Evolutionary conservation across 768 basidiomycete genomes (phyloP), one percentile per base, ranked within the genome.

Genomic region (Sarcodon aspratus): DNA sequence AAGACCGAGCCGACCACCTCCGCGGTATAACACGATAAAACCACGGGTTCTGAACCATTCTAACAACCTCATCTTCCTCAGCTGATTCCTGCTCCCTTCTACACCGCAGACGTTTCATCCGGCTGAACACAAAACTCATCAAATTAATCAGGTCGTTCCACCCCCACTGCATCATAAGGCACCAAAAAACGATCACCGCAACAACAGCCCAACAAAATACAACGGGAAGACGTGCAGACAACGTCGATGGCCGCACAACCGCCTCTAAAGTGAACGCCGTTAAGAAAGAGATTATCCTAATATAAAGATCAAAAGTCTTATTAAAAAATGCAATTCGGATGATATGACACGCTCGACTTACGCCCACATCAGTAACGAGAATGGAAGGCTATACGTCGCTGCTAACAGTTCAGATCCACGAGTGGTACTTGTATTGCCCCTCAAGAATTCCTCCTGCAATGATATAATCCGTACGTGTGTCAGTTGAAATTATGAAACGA

Each of bases 351-450:
- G 27, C 11, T 40, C 9, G 6, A 69, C 77, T 61, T 55, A 78
- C 79, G 69, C 71, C 78, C 78, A 80, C 66, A 80, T 70, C 38
- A 80, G 63, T 17, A 79, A 61, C 1, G 75, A 73, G 48, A 76
- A 74, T 0, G 79, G 79, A 8, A 80, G 54, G 50, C 74, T 73
- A 50, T 77, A 78, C 48, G 76, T 54, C 13, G 79, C 63, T 13
- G 76, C 74, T 5, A 79, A 65, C n/a, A 1, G 59, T 70, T 79
- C 75, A 1, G 76, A 59, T 1, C 78, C 74, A 33, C 69, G 62
- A 1, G 46, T 57, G 8, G 53, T 32, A 3, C 65, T 57, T 21
- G 53, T 57, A 36, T 60, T 54, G 6, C 50, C 52, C 9, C 48
- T 33, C 7, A 68, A 50, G 40, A 55, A 67, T 10, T 47, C 47